Base-by-base conservation (phyloP, 306 rosid genomes). In the Oxytropis ochrocephala region DNA sequence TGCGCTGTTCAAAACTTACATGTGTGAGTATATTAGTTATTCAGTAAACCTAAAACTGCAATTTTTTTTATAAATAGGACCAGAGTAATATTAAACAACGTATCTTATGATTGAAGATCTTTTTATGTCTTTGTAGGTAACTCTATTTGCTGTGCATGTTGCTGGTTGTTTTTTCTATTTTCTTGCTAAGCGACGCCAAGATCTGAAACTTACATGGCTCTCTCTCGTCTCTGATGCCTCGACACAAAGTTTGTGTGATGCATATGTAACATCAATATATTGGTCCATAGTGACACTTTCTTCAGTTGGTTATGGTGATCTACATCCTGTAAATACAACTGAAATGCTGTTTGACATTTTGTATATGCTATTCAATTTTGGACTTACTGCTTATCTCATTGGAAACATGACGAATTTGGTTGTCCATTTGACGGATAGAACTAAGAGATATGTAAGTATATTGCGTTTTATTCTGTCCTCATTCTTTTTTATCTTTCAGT, bases 391-490 rank as follows among this genome's bases (percentile, higher is more conserved):
- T 4, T 92, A 92, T 49, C 52, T 92, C 4, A 89, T 92, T 38
- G 98, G 98, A 72, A 92, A 92, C 73, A 92, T 92, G 95, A 86
- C 96, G 76, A 89, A 85, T 80, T 77, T 92, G 89, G 85, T 92
- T 57, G 98, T 92, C 70, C 96, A 89, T 5, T 83, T 86, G 44
- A 89, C 95, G 5, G 73, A 88, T 19, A 82, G 74, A 72, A 89
- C 98, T 5, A 82, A 90, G 47, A 81, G 67, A 78, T 92, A 87
- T 77, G 98, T 89, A 67, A 85, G 96, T 85, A 53, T 43, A 39
- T 14, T 4, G 32, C 53, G 5, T 27, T 14, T 58, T 6, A 38
- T 38, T 2, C 43, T 8, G 1, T 8, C 2, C 11, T 38, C 9
- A 2, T 6, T 73, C 0, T 14, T 35, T 11, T 24, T 24, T 24